Base-by-base conservation (phyloP, 2,329 filamentous ascomycete species). In the Epichloe baconii region DNA sequence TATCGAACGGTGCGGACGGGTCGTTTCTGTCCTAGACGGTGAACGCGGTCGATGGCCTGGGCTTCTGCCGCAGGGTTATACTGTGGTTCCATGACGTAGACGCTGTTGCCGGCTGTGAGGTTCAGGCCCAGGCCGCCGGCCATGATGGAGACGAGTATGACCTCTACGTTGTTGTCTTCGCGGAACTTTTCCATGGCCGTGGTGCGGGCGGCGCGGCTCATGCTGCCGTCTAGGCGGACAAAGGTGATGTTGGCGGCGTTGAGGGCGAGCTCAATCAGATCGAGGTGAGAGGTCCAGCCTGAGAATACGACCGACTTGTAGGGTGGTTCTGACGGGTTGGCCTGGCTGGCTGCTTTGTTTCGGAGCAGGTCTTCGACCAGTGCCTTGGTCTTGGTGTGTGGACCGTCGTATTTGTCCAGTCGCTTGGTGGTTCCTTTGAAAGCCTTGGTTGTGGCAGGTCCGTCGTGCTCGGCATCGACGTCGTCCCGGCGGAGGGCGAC, bases 41-140 rank as follows among this genome's bases (percentile, higher is more conserved):
- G 90, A 5, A 98, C 88, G 34, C 93, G 87, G 64, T 97, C 93
- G 7, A 97, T 78, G 2, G 93, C 93, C 68, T 98, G 93, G 5
- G 89, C 87, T 66, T 98, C 91, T 0, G 90, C 88, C 0, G 89
- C 90, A 0, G 93, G 93, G 62, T 98, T 98, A 71, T 91, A 98
- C 63, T 96, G 90, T 5, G 93, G 93, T 65, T 98, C 93, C 91
- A 98, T 97, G 60, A 97, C 86, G 65, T 93, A 97, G 14, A 94
- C 91, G 51, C 80, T 85, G 63, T 83, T 93, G 35, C 85, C 91
- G 0, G 86, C 76, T 0, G 90, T 96, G 50, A 97, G 72, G 63
- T 97, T 97, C 40, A 97, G 80, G 14, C 91, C 91, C 15, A 96
- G 78, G 17, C 93, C 91, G 56, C 91, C 93, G 0, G 91, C 91